Base-by-base conservation (phyloP, 1,284 basidiomycete species). In the Puccinia triticina region DNA sequence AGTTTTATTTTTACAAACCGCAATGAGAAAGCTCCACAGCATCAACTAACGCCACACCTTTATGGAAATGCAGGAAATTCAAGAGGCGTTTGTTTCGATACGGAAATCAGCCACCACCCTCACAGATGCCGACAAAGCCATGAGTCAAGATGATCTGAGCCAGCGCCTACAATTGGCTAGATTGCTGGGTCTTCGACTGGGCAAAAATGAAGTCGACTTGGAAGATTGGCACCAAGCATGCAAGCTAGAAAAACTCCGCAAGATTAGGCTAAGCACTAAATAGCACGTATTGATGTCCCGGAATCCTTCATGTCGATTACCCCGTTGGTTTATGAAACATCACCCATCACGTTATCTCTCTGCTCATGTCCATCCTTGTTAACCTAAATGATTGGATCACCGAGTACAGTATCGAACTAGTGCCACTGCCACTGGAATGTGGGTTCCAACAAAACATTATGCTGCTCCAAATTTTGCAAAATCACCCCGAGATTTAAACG, bases 241-340 rank as follows among this genome's bases (percentile, higher is more conserved):
- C 61, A 82, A 82, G 43, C 40, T 82, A 53, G 79, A 82, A 32
- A 82, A 75, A 23, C 29, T 82, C 29, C 69, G 79, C 21, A 82
- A 82, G 29, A 67, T 82, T 29, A 29, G 79, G 46, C 59, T 79
- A 10, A 46, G 55, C 29, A 59, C 32, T 12, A 23, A 75, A 61
- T 75, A 34, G 55, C 29, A 8, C 26, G 26, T 61, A 34, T 26
- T 26, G 26, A 57, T 57, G 5, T 8, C 12, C 26, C 21, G 23
- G n/a, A 29, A 43, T 7, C 12, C 12, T 12, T 43, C 7, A 43
- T 43, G 40, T 12, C 40, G 40, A 43, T 43, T 43, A 43, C 40
- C 12, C 40, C 40, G 23, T 57, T 26, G 48, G 48, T 11, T 57
- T 26, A 29, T 57, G 10, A 53, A 8, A 21, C 23, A 53, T 53